Base-by-base conservation (phyloP, 2,329 filamentous ascomycete genomes). In the Elsinoe ampelina region DNA sequence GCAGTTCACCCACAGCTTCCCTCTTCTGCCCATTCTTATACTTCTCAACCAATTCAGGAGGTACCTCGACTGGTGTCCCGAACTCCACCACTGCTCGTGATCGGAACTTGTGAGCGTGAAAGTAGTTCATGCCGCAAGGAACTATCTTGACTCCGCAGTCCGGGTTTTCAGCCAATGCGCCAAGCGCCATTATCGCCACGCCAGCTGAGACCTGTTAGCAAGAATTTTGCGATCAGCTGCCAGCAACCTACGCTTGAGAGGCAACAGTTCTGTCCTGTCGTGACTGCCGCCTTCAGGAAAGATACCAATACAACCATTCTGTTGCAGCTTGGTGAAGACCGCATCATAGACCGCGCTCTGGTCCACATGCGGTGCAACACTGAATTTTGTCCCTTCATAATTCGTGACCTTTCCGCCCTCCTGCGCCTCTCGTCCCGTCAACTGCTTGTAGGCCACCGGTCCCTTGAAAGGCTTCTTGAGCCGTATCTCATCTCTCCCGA, bases 81-180 rank as follows among this genome's bases (percentile, higher is more conserved):
- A 97, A 98, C 68, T 98, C 93, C 59, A 97, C 85, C 3, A 98
- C 92, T 35, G 92, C 93, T 68, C 93, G 83, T 61, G 92, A 97
- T 45, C 92, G 86, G 73, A 98, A 98, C 71, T 97, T 98, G 78
- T 98, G 92, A 0, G 92, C 88, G 72, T 97, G 92, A 74, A 98
- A 98, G 73, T 98, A 98, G 72, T 98, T 98, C 92, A 98, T 96
- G 65, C 92, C 92, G 54, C 93, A 91, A 2, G 93, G 93, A 20
- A 98, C 89, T 64, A 98, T 96, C 72, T 91, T 95, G 60, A 98
- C 77, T 30, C 88, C 89, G 67, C 89, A 95, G 61, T 92, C 80
- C 2, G 91, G 91, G 60, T 91, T 83, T 57, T 89, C 85, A 4
- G 88, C 89, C 54, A 97, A 77, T 1, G 93, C 86, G 38, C 92